Conservation (phyloP, 140 eudicot genomes). For the Ambrosia hybrid region DNA sequence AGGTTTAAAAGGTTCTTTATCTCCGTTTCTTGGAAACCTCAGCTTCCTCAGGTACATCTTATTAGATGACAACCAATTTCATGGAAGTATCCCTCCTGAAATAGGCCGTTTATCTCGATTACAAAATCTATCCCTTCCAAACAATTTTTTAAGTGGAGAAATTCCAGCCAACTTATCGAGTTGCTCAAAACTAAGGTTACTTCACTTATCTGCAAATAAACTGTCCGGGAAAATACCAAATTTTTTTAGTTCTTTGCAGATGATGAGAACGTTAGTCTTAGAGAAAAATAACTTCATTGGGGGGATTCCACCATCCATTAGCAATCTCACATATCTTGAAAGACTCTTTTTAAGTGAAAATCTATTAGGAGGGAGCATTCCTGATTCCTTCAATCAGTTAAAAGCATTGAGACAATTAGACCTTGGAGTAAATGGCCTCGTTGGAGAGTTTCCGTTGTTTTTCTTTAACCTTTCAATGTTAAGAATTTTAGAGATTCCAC, state of each 20-base stretch:
- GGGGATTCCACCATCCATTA: slow-evolving; percentile 17
- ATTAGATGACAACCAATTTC: slow-evolving; percentile 23
- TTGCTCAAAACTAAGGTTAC: slow-evolving; percentile 19
- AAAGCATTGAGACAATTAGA: not conserved
- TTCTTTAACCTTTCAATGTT: slow-evolving; percentile 15
- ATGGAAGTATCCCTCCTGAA: slow-evolving; percentile 32
- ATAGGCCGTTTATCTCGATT: slow-evolving; percentile 29
- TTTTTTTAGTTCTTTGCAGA: slow-evolving; percentile 7
- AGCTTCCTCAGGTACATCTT: slow-evolving; percentile 28
- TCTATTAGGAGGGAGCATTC: slow-evolving; percentile 3
- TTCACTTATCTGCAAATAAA: not conserved
- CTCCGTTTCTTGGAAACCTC: slow-evolving; percentile 38
- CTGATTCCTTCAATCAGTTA: not conserved
- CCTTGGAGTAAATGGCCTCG: not conserved
- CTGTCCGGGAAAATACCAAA: slow-evolving; percentile 29
- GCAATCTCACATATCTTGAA: slow-evolving; percentile 18
- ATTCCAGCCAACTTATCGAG: slow-evolving; percentile 18
- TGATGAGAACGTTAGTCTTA: not conserved
- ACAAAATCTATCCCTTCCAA: not conserved
- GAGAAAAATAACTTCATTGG: slow-evolving; percentile 22
- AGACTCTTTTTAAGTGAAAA: not conserved
- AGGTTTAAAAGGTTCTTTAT: slow-evolving; percentile 25
- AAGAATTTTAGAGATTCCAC: not conserved
- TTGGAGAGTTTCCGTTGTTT: slow-evolving; percentile 5
- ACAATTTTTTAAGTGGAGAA: slow-evolving; percentile 25